Base-by-base conservation (phyloP, 169 alveolate species). In the Plasmodium yoelii region DNA sequence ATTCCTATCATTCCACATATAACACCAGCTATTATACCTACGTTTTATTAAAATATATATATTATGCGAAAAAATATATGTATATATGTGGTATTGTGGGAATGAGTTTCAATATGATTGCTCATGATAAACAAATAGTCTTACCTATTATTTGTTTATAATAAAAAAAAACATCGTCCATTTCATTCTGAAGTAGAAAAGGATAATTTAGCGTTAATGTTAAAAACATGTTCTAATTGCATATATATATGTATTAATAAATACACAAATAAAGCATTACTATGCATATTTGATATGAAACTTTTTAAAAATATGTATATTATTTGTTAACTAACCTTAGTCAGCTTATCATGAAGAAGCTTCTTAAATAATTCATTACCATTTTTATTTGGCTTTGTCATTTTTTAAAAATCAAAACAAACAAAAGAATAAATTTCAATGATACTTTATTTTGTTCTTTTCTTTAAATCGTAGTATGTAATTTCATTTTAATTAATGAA, bases 81-180 rank as follows among this genome's bases (percentile, higher is more conserved):
- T 72, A 61, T 74, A 10, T 75, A 34, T 28, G 55, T 6, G 42
- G 1, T 12, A 34, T 55, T n/a, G 71, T 13, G 6, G 5, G 18
- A n/a, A 49, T 47, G 59, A 34, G 18, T 57, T 10, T 39, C 13
- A 39, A 24, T 9, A 56, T 19, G 2, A 19, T n/a, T 19, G 19
- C 34, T n/a, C 67, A 9, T 57, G 12, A 57, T 19, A 9, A 22
- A 61, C 2, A 22, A 12, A 46, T 46, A 56, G 55, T 51, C 56
- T 15, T 65, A 80, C 90, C 90, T 56, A 80, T 53, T n/a, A 80
- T 46, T 80, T 80, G 90, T 42, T 80, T 80, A 39, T 61, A 80
- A 65, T 80, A 80, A 67, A 80, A 80, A 80, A 80, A 80, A 80
- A 49, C 90, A 60, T 80, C 90, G 55, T 80, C 90, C 80, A 80